These are phyloP conservation scores for Metschnikowia noctiluminum DNA, from an alignment of 805 yeast genomes.

Conservation along the genomic window DNA sequence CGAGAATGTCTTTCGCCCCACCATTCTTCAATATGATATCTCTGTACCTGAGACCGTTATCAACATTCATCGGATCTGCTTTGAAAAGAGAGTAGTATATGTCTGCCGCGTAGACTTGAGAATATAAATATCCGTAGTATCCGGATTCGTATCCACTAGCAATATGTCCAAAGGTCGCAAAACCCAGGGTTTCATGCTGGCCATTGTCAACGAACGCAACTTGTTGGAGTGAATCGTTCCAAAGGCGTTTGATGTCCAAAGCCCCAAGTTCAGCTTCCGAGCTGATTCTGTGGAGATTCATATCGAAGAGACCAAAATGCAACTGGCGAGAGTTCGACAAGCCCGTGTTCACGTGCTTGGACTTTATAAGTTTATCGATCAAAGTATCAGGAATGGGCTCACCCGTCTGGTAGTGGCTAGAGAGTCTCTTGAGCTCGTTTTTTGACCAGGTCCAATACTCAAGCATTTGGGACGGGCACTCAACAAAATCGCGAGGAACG, in stretches of 20 bases:
- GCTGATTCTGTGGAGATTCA: slow-evolving; percentile 57
- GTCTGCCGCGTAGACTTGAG: slow-evolving; percentile 82
- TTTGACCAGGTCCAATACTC: slow-evolving; percentile 87
- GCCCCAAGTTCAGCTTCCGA: slow-evolving; percentile 38
- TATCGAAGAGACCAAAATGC: slow-evolving; percentile 76
- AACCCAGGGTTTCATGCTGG: slow-evolving; percentile 57
- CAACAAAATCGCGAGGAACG: slow-evolving; percentile 84
- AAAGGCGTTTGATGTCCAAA: slow-evolving; percentile 49
- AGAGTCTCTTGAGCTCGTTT: slow-evolving; percentile 52
- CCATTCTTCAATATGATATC: slow-evolving; percentile 68
- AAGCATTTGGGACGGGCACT: slow-evolving; percentile 86
- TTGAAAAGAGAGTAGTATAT: slow-evolving; percentile 71
- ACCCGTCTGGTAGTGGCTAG: slow-evolving; percentile 64
- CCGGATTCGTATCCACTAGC: slow-evolving; percentile 85
- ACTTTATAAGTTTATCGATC: slow-evolving; percentile 16
- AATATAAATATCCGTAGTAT: slow-evolving; percentile 84
- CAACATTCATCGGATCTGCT: slow-evolving; percentile 60
- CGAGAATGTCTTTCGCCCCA: slow-evolving; percentile 68
- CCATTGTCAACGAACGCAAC: slow-evolving; percentile 57
- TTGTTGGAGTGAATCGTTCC: slow-evolving; percentile 69
- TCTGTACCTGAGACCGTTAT: slow-evolving; percentile 64
- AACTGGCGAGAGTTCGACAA: slow-evolving; percentile 69
- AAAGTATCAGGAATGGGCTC: slow-evolving; percentile 49
- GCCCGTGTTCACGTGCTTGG: slow-evolving; percentile 61
- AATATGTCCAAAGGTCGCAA: slow-evolving; percentile 73